Percentiles rank a stretch among this genome's conserved stretches.
These are phyloP conservation scores for Vitis cinerea DNA, from an alignment of 164 flowering plant genomes.

Conservation along the genomic window DNA sequence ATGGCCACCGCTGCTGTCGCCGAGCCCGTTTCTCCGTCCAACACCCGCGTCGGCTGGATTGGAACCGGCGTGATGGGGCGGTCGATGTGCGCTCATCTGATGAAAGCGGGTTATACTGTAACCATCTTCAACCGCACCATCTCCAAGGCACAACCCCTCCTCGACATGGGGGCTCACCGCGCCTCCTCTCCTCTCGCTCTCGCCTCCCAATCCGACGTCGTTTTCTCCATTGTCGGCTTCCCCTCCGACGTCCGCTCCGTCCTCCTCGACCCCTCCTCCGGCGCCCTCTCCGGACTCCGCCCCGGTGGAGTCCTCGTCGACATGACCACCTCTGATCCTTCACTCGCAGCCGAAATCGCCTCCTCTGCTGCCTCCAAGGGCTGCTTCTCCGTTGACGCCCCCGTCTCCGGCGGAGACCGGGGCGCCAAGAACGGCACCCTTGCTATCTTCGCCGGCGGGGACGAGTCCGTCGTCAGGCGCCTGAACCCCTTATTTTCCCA, in stretches of 20 bases:
- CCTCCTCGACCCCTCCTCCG: conserved; percentile 58
- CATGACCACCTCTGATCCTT: conserved; percentile 97
- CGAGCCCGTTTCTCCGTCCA: conserved; percentile 47
- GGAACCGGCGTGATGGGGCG: conserved; percentile 99
- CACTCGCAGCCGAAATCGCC: conserved; percentile 70
- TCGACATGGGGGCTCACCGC: conserved; percentile 70
- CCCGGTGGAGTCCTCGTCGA: conserved; percentile 71
- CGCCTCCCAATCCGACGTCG: conserved; percentile 82
- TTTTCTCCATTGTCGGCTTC: conserved; percentile 94
- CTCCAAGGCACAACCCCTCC: conserved; percentile 79
- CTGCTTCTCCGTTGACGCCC: conserved; percentile 77
- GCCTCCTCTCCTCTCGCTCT: conserved; percentile 64
- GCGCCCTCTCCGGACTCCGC: conserved; percentile 63
- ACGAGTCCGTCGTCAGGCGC: conserved; percentile 31
- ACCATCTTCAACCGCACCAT: conserved; percentile 92
- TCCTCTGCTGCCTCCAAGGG: conserved; percentile 44
- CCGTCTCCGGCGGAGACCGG: conserved; percentile 93
- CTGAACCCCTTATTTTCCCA: conserved; percentile 57
- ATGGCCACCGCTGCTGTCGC: conserved; percentile 47
- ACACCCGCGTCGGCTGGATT: conserved; percentile 89
- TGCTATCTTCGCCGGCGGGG: conserved; percentile 93
- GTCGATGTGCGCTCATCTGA: conserved; percentile 83
- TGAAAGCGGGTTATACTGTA: conserved; percentile 81
- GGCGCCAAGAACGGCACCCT: conserved; percentile 72
- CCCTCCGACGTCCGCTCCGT: conserved; percentile 94